These are phyloP conservation scores for Echium plantagineum DNA, from an alignment of 257 asterid genomes.

Conservation along the genomic window DNA sequence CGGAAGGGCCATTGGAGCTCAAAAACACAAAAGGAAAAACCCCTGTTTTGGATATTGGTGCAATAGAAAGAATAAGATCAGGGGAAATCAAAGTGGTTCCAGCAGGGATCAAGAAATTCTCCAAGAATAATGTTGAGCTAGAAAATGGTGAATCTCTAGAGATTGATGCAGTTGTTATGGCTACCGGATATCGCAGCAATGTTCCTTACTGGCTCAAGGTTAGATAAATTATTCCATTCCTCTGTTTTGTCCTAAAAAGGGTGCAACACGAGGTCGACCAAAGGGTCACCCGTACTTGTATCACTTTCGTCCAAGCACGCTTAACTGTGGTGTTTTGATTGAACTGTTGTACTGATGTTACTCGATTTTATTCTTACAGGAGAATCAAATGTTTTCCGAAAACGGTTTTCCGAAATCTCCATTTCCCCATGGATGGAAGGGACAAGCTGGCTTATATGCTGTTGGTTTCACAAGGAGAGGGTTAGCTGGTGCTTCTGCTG, in stretches of 20 bases:
- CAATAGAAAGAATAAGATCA: slow-evolving; percentile 50
- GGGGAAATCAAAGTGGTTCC: slow-evolving; percentile 45
- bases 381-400: slow-evolving; percentile 55
- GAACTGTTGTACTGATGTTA: slow-evolving; percentile 17
- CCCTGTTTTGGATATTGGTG: slow-evolving; percentile 82
- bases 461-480: slow-evolving; percentile 90
- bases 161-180: slow-evolving; percentile 61
- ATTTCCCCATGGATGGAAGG: slow-evolving; percentile 77
- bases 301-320: too few relatives aligned
- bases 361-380: slow-evolving; percentile 26
- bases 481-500: slow-evolving; percentile 79
- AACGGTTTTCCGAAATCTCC: slow-evolving; percentile 60
- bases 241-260: neutral
- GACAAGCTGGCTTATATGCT: slow-evolving; percentile 64
- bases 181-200: slow-evolving; percentile 87
- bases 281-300: too few relatives aligned
- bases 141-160: slow-evolving; percentile 35
- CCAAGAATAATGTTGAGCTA: slow-evolving; percentile 37
- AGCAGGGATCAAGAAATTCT: slow-evolving; percentile 56
- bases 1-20: slow-evolving; percentile 54
- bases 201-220: slow-evolving; percentile 94
- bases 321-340: neutral
- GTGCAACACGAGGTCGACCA: too few relatives aligned
- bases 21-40: slow-evolving; percentile 63
- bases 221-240: slow-evolving; percentile 16